Evolutionary conservation across 257 asterid genomes (phyloP).

Genomic region (Forsythia viridissima): DNA sequence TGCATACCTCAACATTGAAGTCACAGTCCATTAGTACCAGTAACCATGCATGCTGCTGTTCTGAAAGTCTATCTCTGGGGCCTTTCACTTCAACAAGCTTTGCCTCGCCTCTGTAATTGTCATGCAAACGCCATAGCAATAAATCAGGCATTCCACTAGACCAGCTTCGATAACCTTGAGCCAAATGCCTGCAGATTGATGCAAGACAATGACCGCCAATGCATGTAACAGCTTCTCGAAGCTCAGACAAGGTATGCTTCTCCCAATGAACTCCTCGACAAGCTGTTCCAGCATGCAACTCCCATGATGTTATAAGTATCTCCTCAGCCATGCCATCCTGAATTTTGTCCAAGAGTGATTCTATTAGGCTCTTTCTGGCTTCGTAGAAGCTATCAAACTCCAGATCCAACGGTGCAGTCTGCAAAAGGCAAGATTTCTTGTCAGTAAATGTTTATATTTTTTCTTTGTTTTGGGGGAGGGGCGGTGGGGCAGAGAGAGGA

Average conservation of each 20-base stretch:
- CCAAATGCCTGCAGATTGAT: slow-evolving; percentile 73
- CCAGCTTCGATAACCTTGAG: slow-evolving; percentile 95
- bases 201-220: slow-evolving; percentile 78
- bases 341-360: slow-evolving; percentile 61
- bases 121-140: slow-evolving; percentile 83
- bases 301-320: slow-evolving; percentile 75
- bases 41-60: slow-evolving; percentile 97
- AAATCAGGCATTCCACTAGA: slow-evolving; percentile 98
- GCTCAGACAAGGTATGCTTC: slow-evolving; percentile 62
- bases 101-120: slow-evolving; percentile 77
- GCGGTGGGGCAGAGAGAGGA: neutral
- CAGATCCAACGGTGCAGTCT: slow-evolving; percentile 95
- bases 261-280: slow-evolving; percentile 97
- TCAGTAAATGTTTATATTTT: neutral
- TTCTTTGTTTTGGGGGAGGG: neutral
- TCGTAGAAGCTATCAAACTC: slow-evolving; percentile 81
- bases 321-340: slow-evolving; percentile 81
- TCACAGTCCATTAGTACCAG: slow-evolving; percentile 81
- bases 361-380: slow-evolving; percentile 59
- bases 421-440: slow-evolving; percentile 26
- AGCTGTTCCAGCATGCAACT: slow-evolving; percentile 60
- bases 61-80: slow-evolving; percentile 86
- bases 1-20: slow-evolving; percentile 79
- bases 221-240: slow-evolving; percentile 83
- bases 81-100: slow-evolving; percentile 98